Base-by-base conservation (phyloP, 2,329 filamentous ascomycete species). In the Elsinoe fawcettii region DNA sequence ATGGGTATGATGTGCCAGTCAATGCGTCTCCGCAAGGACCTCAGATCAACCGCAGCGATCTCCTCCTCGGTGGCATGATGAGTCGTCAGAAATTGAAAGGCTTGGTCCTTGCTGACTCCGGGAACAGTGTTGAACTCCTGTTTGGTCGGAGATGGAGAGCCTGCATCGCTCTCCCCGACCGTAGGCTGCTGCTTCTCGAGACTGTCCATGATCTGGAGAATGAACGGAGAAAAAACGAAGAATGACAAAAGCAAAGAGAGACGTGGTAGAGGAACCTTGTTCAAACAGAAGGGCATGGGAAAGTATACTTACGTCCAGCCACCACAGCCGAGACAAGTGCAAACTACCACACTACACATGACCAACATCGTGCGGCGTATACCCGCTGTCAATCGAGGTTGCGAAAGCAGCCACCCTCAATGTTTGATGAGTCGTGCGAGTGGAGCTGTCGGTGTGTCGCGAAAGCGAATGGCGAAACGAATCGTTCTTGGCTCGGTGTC, bases 1-100 rank as follows among this genome's bases (percentile, higher is more conserved):
- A 84, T 56, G 5, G 71, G 82, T 32, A 85, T 73, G 55, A 85
- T 80, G 51, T 73, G 77, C 70, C 72, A 78, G 63, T 85, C 81
- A 51, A 85, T 77, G 67, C 78, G 82, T 59, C 77, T 75, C 3
- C 80, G 71, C 43, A 84, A 66, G 1, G 69, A 68, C 59, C 70
- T 69, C 47, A 81, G 69, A 60, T 61, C 37, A 11, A 53, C 20
- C 7, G 20, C 30, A n/a, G 34, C 30, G 12, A 53, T 11, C 32
- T 37, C 49, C 16, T 53, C 30, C 49, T 36, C 30, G 30, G 30
- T 39, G 14, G 34, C 49, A 37, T 53, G 30, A 36, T 53, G 49
- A 20, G 49, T 39, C 11, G 49, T 53, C 6, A 53, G 32, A 23
- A 22, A 53, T 16, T 37, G 9, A 39, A 39, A 53, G 9, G 49